A percentile compares a stretch with the other conserved stretches of the same genome.
These are phyloP conservation scores for Thraustochytrium striatum DNA, from an alignment of 352 stramenopile genomes.

Conservation along the genomic window DNA sequence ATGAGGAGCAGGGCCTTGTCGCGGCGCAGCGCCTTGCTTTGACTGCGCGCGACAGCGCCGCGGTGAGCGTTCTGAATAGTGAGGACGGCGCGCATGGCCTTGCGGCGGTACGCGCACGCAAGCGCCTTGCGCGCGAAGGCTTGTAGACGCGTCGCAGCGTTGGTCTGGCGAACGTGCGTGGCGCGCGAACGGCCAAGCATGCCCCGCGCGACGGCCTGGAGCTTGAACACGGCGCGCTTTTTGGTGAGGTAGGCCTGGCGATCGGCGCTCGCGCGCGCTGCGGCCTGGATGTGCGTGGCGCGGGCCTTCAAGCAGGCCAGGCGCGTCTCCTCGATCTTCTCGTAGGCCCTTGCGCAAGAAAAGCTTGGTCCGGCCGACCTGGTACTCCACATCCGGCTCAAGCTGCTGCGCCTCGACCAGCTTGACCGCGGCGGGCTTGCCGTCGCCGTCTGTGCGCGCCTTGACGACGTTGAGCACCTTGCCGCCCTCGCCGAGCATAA, in stretches of 20 bases:
- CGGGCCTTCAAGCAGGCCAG: background rate
- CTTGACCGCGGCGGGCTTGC: slow-evolving; percentile 25
- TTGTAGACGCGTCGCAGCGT: background rate
- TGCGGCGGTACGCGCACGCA: background rate
- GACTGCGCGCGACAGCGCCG: background rate
- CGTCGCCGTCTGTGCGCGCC: slow-evolving; percentile 5
- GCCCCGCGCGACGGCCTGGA: slow-evolving; percentile 8
- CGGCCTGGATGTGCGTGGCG: slow-evolving; percentile 14
- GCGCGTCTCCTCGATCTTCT: slow-evolving; percentile 38
- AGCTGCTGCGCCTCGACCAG: slow-evolving; percentile 17
- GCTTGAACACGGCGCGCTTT: background rate
- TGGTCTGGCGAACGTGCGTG: background rate
- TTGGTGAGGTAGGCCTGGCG: background rate
- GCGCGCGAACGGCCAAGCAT: background rate
- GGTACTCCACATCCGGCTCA: slow-evolving; percentile 17
- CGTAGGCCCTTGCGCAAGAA: slow-evolving; percentile 48
- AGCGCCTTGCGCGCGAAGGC: background rate
- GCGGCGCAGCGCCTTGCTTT: background rate
- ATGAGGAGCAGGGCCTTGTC: background rate
- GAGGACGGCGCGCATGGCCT: slow-evolving; percentile 11
- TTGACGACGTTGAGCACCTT: background rate
- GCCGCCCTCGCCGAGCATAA: slow-evolving; percentile 11
- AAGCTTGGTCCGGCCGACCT: slow-evolving; percentile 45
- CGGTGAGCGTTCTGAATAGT: slow-evolving; percentile 18
- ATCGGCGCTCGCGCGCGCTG: background rate